Conservation (phyloP, 768 basidiomycete species). For the Naematelia aurantialba region DNA sequence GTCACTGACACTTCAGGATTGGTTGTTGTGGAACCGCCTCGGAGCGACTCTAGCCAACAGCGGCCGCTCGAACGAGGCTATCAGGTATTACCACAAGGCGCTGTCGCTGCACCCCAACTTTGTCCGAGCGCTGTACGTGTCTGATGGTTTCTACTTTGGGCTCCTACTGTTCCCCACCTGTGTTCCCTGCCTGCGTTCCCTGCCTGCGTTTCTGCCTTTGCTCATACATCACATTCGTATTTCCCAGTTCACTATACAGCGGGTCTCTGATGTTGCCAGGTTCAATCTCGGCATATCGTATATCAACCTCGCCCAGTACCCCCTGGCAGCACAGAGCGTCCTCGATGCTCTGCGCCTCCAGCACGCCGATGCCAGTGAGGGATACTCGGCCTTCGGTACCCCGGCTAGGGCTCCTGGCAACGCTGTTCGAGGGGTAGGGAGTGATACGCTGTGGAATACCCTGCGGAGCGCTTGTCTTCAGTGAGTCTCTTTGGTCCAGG, state of each 20-base stretch:
- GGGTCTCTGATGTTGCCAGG: constrained; percentile 52
- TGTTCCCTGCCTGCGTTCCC: neutral
- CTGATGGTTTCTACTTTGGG: neutral
- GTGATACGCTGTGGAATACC: constrained; percentile 79
- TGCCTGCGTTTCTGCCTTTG: neutral
- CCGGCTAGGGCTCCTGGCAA: constrained; percentile 27
- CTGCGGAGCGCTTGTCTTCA: constrained; percentile 77
- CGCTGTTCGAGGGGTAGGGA: constrained; percentile 63
- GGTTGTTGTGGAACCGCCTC: constrained; percentile 87
- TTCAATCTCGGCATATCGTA: constrained; percentile 92
- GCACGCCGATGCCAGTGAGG: constrained; percentile 69
- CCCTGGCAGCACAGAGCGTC: constrained; percentile 80
- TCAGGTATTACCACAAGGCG: constrained; percentile 73
- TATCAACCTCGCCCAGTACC: constrained; percentile 77
- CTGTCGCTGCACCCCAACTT: constrained; percentile 90
- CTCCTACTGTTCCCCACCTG: neutral
- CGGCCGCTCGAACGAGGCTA: constrained; percentile 84
- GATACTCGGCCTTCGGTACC: constrained; percentile 22
- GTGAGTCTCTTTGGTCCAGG: constrained; percentile 21
- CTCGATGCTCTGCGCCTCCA: constrained; percentile 86
- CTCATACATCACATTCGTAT: neutral
- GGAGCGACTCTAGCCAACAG: constrained; percentile 94
- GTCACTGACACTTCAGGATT: constrained; percentile 59
- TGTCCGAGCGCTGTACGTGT: constrained; percentile 74
- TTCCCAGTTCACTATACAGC: neutral